phyloP scores from a whole-genome alignment of 2,329 filamentous ascomycete species.

The Ascosphaera apis region DNA sequence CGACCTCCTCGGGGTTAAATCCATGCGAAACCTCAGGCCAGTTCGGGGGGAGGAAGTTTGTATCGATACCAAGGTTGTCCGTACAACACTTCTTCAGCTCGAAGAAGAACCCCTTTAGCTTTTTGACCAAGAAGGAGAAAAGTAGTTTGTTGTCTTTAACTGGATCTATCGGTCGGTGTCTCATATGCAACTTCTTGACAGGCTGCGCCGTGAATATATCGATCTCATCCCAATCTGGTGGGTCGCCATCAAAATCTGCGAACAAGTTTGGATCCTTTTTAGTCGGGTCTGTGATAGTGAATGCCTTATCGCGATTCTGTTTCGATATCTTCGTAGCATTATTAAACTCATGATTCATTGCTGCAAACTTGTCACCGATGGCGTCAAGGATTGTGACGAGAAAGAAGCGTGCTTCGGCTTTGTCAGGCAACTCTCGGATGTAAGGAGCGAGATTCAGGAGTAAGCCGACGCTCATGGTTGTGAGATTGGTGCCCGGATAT shows the following conservation, averaged over 20 bases:
- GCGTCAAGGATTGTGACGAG: conserved; percentile 94
- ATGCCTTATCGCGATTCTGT: conserved; percentile 43
- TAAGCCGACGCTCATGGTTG: conserved; percentile 97
- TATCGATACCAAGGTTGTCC: conserved; percentile 42
- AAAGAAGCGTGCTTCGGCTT: conserved; percentile 83
- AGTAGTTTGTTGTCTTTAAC: conserved; percentile 95
- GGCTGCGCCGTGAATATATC: conserved; percentile 94
- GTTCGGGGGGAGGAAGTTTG: conserved; percentile 56
- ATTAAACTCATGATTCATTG: conserved; percentile 89
- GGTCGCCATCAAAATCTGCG: conserved; percentile 47
- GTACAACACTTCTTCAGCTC: conserved; percentile 81
- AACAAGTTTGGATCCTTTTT: conserved; percentile 51
- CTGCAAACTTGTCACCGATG: conserved; percentile 92
- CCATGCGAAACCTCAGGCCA: conserved; percentile 94
- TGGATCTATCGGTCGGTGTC: conserved; percentile 71
- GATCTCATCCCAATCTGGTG: conserved; percentile 90
- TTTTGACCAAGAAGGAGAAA: conserved; percentile 89
- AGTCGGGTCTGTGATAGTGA: conserved; percentile 14
- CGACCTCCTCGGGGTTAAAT: conserved; percentile 90
- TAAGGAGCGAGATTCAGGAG: conserved; percentile 95
- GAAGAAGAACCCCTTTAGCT: conserved; percentile 89
- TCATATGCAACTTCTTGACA: conserved; percentile 81
- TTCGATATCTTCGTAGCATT: conserved; percentile 88
- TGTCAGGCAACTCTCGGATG: conserved; percentile 82
- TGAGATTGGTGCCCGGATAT: conserved; percentile 93